Percentiles rank a stretch among this genome's conserved stretches.
Conservation (phyloP, 148 eudicot genomes). For the Rhododendron henanense region DNA sequence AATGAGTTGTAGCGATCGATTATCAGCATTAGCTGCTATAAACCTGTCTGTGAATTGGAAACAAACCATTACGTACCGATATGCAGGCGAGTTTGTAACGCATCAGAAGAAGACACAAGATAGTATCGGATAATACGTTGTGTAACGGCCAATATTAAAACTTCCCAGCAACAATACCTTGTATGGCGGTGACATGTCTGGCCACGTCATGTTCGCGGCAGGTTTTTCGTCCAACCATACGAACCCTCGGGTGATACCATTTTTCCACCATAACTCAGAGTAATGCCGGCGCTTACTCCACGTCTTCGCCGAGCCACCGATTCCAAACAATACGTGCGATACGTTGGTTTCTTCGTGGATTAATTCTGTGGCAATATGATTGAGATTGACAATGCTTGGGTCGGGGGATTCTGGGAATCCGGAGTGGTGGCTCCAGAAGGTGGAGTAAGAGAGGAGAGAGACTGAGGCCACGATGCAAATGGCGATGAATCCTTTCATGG, state of each 20-base stretch:
- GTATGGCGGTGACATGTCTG: constrained; percentile 32
- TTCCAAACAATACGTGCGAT: constrained; percentile 40
- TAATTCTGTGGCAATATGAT: not conserved
- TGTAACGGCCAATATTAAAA: not conserved
- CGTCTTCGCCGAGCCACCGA: constrained; percentile 38
- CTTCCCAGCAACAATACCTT: not conserved
- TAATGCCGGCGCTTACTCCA: constrained; percentile 34
- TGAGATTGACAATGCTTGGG: not conserved
- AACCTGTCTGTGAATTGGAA: too few species aligned
- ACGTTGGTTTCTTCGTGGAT: constrained; percentile 19
- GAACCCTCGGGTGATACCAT: constrained; percentile 31
- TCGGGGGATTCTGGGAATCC: constrained; percentile 9
- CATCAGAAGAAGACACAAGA: not conserved
- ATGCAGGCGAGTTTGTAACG: too few species aligned
- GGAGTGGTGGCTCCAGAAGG: not conserved
- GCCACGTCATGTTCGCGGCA: constrained; percentile 15
- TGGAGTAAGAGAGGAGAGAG: constrained; percentile 17
- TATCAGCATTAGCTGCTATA: too few species aligned
- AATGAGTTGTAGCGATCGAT: too few species aligned
- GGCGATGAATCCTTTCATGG: constrained; percentile 26
- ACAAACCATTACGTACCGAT: too few species aligned
- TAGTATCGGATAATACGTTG: not conserved
- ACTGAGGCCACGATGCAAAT: constrained; percentile 19
- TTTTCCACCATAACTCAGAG: constrained; percentile 41
- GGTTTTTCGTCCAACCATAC: constrained; percentile 47